Evolutionary conservation across 2,329 filamentous ascomycete genomes (phyloP).

Genomic region (Verticillium isaacii): DNA sequence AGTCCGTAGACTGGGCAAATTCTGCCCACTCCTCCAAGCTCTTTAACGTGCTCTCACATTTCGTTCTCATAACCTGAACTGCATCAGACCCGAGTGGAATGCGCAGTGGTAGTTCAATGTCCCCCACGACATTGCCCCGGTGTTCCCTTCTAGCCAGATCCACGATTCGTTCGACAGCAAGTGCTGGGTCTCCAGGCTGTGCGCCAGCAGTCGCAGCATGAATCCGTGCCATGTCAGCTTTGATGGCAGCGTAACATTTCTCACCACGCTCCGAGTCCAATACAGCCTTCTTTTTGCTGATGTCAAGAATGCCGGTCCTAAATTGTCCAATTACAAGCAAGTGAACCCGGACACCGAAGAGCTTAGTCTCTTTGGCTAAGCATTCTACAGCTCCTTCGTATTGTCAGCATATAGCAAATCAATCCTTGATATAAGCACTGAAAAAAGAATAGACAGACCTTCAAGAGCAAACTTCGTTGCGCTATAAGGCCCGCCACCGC

Average conservation of each 20-base stretch:
- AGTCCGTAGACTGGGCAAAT: slow-evolving; percentile 1
- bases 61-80: slow-evolving; percentile 1
- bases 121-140: too few relatives aligned
- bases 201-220: background rate
- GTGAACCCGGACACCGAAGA: slow-evolving; percentile 22
- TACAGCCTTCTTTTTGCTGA: slow-evolving; percentile 29
- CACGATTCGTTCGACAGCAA: background rate
- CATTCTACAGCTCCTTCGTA: slow-evolving; percentile 17
- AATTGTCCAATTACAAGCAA: slow-evolving; percentile 37
- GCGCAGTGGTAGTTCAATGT: background rate
- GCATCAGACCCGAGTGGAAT: slow-evolving; percentile 1
- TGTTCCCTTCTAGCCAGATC: background rate
- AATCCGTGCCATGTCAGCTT: slow-evolving; percentile 16
- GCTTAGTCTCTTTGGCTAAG: slow-evolving; percentile 18
- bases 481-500: slow-evolving; percentile 23
- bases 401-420: background rate
- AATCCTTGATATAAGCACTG: too few relatives aligned
- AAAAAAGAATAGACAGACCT: slow-evolving; percentile 12
- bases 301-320: slow-evolving; percentile 23
- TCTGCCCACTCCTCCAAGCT: background rate
- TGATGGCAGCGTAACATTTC: slow-evolving; percentile 22
- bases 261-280: slow-evolving; percentile 16
- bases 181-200: slow-evolving; percentile 1
- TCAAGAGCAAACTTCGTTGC: slow-evolving; percentile 25
- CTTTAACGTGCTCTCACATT: slow-evolving; percentile 1